Base-by-base conservation (phyloP, 495 filamentous ascomycete species). In the Lophium mytilinum region DNA sequence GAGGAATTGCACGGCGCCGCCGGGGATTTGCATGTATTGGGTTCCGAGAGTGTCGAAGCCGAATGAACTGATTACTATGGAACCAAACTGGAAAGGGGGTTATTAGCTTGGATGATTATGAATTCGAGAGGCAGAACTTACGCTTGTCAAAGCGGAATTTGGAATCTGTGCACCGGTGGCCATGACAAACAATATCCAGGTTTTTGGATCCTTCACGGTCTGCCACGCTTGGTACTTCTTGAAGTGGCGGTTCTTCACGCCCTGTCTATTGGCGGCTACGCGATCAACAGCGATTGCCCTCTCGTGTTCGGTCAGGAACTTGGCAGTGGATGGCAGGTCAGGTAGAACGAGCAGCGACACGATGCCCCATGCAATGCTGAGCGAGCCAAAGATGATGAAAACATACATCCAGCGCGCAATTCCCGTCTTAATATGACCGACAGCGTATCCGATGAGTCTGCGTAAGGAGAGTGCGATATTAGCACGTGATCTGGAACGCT, bases 31-130 rank as follows among this genome's bases (percentile, higher is more conserved):
- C 4, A 79, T 67, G 37, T 58, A 81, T 57, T 80, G 78, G 0
- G 77, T 79, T n/a, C 76, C 71, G 14, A 81, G 73, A 0, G 76
- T 77, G 30, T 75, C 71, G 62, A 83, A 78, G 9, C 79, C 80
- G 54, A 83, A 81, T 6, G 56, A 63, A 24, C 17, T 18, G 9
- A 63, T 36, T 17, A 63, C 58, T 21, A 63, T 51, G 30, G 55
- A 56, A 30, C 14, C 48, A 47, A 63, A 56, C 50, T 54, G 36
- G 8, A n/a, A 33, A 11, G 6, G 47, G 17, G 8, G 50, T 33
- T 35, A 35, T 40, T 52, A 12, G 71, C 73, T 45, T 72, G 68
- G 34, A 80, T 67, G 41, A 80, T 74, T 15, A 80, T 76, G 0
- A 73, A 75, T 5, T 30, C 24, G 6, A 3, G 6, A 30, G 24